Evolutionary conservation across 805 yeast genomes (phyloP), one percentile per base, ranked within the genome.

Genomic region (Pichia heedii): DNA sequence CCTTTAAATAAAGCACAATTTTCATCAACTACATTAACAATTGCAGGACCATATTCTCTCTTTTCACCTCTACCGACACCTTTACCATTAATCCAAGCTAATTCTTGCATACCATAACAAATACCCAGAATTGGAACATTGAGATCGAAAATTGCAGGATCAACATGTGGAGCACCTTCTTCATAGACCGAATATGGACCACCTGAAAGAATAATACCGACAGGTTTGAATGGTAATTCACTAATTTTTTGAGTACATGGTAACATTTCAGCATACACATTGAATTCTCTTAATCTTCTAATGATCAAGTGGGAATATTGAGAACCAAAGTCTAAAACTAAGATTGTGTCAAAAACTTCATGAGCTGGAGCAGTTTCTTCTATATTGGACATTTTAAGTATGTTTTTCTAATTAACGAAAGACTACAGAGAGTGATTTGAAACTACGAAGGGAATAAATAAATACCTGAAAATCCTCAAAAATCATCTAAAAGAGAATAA

Each of bases 51-150:
- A 62, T 90, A 93, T 70, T 93, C 98, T 68, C 97, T 81, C 75
- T 90, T 89, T 58, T 86, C 96, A 67, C 96, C 95, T 66, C 96
- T 82, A 47, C 87, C 85, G 47, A 93, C 98, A 53, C 84, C 84
- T 65, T 85, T 84, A 66, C 94, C 94, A 66, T 86, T 86, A 58
- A 88, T 81, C 97, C 97, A 90, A 43, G 98, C 98, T 54, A 93
- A 71, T 70, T 93, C 98, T 74, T 93, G 98, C 90, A 93, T 84
- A 67, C 98, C 98, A 69, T 93, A 93, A 71, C 98, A 93, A 65
- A 93, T 93, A 60, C 98, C 98, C 54, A 93, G 73, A 58, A 93
- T 84, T 51, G 98, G 98, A 32, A 93, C 98, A 48, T 77, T 76
- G 56, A 93, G 77, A 55, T 90, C 77, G 71, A 93, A 93, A 48